A percentile compares a stretch with the other conserved stretches of the same genome.
Evolutionary conservation across 352 stramenopile genomes (phyloP).

Genomic region (Chrysophaeum taylorii): DNA sequence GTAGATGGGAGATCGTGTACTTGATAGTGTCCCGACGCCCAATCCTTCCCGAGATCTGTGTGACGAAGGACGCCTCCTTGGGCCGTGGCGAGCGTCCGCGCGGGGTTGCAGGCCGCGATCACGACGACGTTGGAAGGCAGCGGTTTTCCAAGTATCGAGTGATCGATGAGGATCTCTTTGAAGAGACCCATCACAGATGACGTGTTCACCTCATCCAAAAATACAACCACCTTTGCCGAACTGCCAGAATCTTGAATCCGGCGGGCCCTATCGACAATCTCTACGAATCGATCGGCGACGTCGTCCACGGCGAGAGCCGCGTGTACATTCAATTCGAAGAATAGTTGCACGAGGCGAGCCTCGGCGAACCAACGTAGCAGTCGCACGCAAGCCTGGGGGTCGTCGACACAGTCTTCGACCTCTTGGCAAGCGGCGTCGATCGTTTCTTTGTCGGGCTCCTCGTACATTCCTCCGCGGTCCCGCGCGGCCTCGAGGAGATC

Average conservation of each 20-base stretch:
- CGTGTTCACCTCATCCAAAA: conserved; percentile 48
- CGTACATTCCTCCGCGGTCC: no score
- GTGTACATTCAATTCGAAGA: conserved; percentile 40
- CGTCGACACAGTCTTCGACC: conserved; percentile 10
- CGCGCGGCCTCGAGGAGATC: no score
- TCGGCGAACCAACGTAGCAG: conserved; percentile 28
- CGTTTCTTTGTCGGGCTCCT: no score
- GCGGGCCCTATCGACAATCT: no score
- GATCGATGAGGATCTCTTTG: conserved; percentile 47
- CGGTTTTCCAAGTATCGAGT: conserved; percentile 28
- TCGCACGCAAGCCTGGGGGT: neutral
- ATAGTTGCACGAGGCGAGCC: conserved; percentile 30
- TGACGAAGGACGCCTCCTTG: conserved; percentile 21
- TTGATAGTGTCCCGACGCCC: conserved; percentile 34
- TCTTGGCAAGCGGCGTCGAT: no score
- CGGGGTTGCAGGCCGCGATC: conserved; percentile 42
- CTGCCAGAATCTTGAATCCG: no score
- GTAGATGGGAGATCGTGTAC: conserved; percentile 26
- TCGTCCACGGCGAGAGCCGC: conserved; percentile 29
- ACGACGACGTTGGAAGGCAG: conserved; percentile 40
- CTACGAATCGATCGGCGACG: conserved; percentile 22
- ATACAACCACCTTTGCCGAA: conserved; percentile 31
- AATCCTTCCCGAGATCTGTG: conserved; percentile 29
- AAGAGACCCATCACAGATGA: conserved; percentile 36
- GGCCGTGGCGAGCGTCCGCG: conserved; percentile 19